Base-by-base conservation (phyloP, 2,329 filamentous ascomycete genomes). In the Didymella keratinophila region DNA sequence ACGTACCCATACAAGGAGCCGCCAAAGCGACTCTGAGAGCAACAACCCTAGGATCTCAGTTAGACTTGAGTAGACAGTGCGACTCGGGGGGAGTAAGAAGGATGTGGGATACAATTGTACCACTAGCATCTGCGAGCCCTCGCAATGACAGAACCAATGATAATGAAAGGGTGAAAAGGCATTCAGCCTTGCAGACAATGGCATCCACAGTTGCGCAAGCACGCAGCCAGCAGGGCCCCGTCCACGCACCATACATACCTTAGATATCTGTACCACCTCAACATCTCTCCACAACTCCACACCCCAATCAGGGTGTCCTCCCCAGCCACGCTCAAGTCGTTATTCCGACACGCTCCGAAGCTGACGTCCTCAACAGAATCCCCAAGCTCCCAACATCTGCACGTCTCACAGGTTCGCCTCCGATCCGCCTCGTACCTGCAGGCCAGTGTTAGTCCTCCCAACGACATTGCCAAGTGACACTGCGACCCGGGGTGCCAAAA, bases 341-440 rank as follows among this genome's bases (percentile, higher is more conserved):
- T 46, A 46, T 46, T 28, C 56, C 50, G 56, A 46, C 10, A 14
- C 18, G 14, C 39, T 27, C 56, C 56, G 56, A 51, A 54, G n/a
- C 32, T 30, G 12, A 50, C 50, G 39, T 12, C 36, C 56, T 42
- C 56, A 58, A 58, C 56, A 36, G 30, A 50, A 45, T 42, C 49
- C 30, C 44, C 23, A 16, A 30, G 25, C 20, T 16, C 56, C 44
- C 56, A 58, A 58, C 56, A 58, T 46, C 51, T 58, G 56, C 51
- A 54, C 32, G 45, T 32, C 41, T 39, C 45, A 42, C 50, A 58
- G 11, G 34, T 42, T 44, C 34, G 56, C 45, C 43, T 52, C 36
- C 25, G 45, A 48, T 51, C 12, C 47, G 32, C 21, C 30, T 16
- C 50, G n/a, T 58, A 48, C 56, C 56, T 58, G 56, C 56, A 54